Evolutionary conservation across 2,329 filamentous ascomycete genomes (phyloP), one percentile per base, ranked within the genome.

Genomic region (Rachicladosporium sp.): DNA sequence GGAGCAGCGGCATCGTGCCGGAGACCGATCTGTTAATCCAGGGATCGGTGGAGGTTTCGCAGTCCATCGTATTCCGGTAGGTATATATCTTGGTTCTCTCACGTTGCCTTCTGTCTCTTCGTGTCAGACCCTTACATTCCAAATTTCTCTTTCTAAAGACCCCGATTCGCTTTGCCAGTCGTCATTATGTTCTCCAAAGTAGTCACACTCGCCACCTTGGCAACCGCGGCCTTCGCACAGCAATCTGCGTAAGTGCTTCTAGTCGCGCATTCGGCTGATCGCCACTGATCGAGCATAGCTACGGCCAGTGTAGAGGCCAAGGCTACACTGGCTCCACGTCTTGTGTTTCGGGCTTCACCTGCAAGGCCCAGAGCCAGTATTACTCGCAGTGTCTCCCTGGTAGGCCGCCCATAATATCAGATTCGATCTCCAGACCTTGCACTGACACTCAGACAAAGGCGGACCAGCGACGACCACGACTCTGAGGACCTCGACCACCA

Each of bases 301-400:
- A 49, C 35, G 44, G 44, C 2, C 48, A 53, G 38, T 51, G 49
- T 31, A 47, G 50, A 8, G 50, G 50, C 10, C 36, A 39, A 12
- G 45, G 46, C 12, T 52, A 39, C 34, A 47, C 37, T 8, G 48
- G 48, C 21, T 38, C 37, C 15, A 51, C 36, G 10, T 44, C 39
- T 10, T 53, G 50, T 36, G 46, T 46, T n/a, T 38, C 43, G 10
- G 43, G 47, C 29, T 48, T 43, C 36, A 48, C 45, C 23, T 53
- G 50, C 42, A 23, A 38, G 31, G 36, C 29, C 15, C 39, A 40
- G 30, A 48, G 45, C 41, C 29, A 30, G 9, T 52, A 49, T 36
- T 51, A 52, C 42, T 49, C 47, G n/a, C 49, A 51, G 37, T 51
- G 51, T 37, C 27, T 50, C 4, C 46, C 45, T 23, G 23, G 35